Evolutionary conservation across 495 filamentous ascomycete species (phyloP), one percentile per base, ranked within the genome.

Genomic region (Aspergillus kassunensis): DNA sequence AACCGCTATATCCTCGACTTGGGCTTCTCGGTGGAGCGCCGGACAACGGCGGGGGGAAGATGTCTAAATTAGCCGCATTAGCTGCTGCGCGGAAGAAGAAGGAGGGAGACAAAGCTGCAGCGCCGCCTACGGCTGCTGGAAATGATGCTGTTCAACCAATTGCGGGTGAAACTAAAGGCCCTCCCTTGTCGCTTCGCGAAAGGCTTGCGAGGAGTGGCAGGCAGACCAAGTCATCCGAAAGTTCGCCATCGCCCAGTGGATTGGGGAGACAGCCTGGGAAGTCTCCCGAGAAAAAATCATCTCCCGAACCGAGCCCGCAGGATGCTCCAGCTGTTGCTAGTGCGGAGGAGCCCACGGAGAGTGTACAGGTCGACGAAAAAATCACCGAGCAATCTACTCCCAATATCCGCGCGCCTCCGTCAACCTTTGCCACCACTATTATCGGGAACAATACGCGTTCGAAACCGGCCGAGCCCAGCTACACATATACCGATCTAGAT

Each of bases 51-150:
- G 44, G 63, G 8, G 74, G 70, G 5, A 96, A 95, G 60, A 78
- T 87, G 62, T 96, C 92, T 10, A 98, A 97, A 62, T 75, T 97
- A 24, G 91, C 93, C 53, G 85, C 86, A 35, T 74, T 97, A 16
- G 92, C 92, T 51, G 90, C 89, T n/a, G 84, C 87, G 18, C 81
- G 90, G 43, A 95, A 91, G 70, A 91, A 90, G 67, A 84, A 87
- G 41, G 86, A 89, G 33, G 68, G 65, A 8, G 84, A 85, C 9
- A 84, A 85, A 62, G 72, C 73, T 42, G 51, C 63, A 9, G 57
- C 63, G n/a, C 30, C 64, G 3, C 49, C 45, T 9, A 19, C 54
- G n/a, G 31, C 29, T 13, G 16, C 30, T 13, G 45, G 53, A 27
- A 25, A 50, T 6, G 56, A 48, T 31, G 58, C 48, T 54, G 45